phyloP scores from a whole-genome alignment of 306 rosid genomes.

The Dalbergia cochinchinensis region DNA sequence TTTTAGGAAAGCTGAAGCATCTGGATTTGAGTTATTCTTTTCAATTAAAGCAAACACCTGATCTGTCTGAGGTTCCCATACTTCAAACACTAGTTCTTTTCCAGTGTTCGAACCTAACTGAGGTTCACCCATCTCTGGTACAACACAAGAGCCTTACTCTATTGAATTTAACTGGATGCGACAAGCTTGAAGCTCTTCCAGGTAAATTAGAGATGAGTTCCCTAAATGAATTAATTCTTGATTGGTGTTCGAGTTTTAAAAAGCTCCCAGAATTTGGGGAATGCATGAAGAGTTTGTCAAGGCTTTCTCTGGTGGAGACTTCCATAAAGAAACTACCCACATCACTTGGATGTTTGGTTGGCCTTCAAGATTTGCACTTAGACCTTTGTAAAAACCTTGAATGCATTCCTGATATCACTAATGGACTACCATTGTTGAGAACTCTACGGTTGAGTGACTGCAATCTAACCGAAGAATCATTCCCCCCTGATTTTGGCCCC shows the following conservation, averaged over 20 bases:
- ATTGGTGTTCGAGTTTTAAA: not conserved
- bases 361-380: not conserved
- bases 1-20: no score
- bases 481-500: no score
- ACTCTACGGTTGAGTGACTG: not conserved
- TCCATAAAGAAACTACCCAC: not conserved
- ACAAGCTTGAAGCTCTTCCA: no score
- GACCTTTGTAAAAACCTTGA: not conserved
- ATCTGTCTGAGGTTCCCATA: no score
- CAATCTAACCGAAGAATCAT: not conserved
- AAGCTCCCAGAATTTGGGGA: constrained; percentile 16
- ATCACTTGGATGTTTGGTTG: constrained; percentile 4
- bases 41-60: no score
- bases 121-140: no score
- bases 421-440: constrained; percentile 12
- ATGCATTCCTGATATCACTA: constrained; percentile 23
- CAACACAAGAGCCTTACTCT: no score
- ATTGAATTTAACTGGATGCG: not conserved
- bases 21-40: no score
- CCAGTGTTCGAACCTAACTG: no score
- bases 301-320: not conserved
- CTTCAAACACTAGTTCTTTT: no score
- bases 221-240: no score
- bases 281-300: constrained; percentile 1
- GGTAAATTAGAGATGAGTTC: no score